Evolutionary conservation across 2,329 filamentous ascomycete species (phyloP), one percentile per base, ranked within the genome.

Genomic region (Exophiala lecanii-corni): DNA sequence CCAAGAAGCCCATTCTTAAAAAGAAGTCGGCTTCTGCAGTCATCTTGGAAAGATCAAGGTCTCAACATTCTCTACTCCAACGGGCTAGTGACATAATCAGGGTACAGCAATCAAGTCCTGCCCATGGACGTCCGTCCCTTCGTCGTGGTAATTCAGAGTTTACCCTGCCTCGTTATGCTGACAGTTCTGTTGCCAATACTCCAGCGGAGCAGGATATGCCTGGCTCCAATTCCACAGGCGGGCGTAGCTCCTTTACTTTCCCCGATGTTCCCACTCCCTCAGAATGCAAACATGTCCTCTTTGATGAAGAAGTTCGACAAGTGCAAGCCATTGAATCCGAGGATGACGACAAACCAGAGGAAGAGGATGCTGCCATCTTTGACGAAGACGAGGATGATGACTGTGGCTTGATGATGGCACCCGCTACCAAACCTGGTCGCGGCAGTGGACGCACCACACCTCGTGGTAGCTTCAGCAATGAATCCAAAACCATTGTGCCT

Each of bases 21-120:
- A 97, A 96, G 73, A 80, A 89, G 53, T 95, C 87, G 64, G 91
- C 94, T 75, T 97, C 91, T 0, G 91, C 97, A 64, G 78, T 94
- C 31, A 95, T 97, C 79, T 76, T 97, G 6, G 89, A 95, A 62
- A 79, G 83, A 50, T 96, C 89, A 0, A 65, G 96, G 5, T 94
- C 89, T 1, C 82, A 87, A 1, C 91, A 89, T 2, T 95, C 89
- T 4, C 74, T 97, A 12, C 70, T 97, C 13, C 91, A 94, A 65
- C 87, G 94, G 65, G 89, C 89, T 5, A 85, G 88, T 1, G 87
- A 87, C 15, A 86, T 86, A 15, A 81, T 94, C 9, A 84, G 91
- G 60, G 86, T 89, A 20, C 87, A 94, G 60, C 79, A 86, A 62
- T 49, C 48, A n/a, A 74, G 73, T 45, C 70, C 69, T 30, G 61